Conservation (phyloP, 768 basidiomycete species). For the Leucosporidium scottii region DNA sequence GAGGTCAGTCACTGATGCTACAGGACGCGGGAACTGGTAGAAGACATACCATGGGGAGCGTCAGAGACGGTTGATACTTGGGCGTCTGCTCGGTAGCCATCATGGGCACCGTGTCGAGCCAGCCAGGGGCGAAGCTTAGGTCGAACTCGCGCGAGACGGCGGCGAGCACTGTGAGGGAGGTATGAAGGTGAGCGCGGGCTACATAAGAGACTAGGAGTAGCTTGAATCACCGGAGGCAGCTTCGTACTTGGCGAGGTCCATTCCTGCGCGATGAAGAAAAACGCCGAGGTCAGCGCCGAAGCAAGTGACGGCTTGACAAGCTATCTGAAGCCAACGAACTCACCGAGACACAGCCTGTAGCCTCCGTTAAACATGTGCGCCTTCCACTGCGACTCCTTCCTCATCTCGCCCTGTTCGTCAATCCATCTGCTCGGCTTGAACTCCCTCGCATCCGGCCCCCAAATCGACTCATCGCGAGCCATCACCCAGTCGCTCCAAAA, state of each 20-base stretch:
- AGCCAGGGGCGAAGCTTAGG: constrained; percentile 14
- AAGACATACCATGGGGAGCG: constrained; percentile 14
- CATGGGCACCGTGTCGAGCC: constrained; percentile 18
- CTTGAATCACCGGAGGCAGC: neutral
- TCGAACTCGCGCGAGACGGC: constrained; percentile 17
- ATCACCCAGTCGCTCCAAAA: constrained; percentile 12
- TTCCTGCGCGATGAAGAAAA: neutral
- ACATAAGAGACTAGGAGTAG: too few relatives aligned
- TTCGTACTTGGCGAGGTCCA: constrained; percentile 24
- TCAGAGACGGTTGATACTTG: constrained; percentile 6
- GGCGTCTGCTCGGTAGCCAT: constrained; percentile 13
- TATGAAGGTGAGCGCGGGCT: too few relatives aligned
- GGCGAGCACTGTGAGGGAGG: constrained; percentile 5
- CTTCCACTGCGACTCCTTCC: constrained; percentile 5
- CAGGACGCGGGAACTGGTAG: neutral
- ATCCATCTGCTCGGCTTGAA: constrained; percentile 12
- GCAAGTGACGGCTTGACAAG: neutral
- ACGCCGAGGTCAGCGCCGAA: neutral
- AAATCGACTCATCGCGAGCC: neutral
- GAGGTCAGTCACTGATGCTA: neutral
- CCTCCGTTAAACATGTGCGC: constrained; percentile 15
- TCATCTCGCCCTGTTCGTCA: constrained; percentile 8
- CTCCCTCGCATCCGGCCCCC: constrained; percentile 6
- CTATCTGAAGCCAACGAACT: neutral
- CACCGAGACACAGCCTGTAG: neutral